Evolutionary conservation across 257 asterid species (phyloP).

Genomic region (Craterostigma plantagineum): DNA sequence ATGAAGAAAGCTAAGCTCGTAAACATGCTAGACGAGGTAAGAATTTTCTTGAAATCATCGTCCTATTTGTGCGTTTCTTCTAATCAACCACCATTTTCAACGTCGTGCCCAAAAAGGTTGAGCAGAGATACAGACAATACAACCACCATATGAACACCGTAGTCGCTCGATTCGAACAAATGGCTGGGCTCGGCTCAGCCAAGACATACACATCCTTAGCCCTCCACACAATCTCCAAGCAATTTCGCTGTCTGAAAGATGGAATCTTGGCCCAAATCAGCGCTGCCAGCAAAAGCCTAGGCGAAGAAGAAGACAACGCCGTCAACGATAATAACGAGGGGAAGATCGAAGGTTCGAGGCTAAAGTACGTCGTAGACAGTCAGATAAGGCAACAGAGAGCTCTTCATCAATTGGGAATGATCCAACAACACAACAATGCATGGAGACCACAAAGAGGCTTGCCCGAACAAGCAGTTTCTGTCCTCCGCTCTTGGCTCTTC

Average conservation of each 20-base stretch:
- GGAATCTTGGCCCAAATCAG: constrained; percentile 71
- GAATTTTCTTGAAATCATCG: too few relatives aligned
- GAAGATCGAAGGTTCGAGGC: constrained; percentile 18
- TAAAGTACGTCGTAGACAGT: constrained; percentile 8
- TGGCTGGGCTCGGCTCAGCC: constrained; percentile 72
- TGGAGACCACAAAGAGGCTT: constrained; percentile 99
- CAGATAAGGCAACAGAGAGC: constrained; percentile 26
- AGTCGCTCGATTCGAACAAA: constrained; percentile 70
- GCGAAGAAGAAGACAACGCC: constrained; percentile 9
- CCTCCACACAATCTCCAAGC: constrained; percentile 57
- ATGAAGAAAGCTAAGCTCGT: too few relatives aligned
- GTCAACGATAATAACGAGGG: constrained; percentile 13
- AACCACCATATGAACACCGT: constrained; percentile 85
- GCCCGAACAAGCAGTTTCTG: constrained; percentile 89
- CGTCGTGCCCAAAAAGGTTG: constrained; percentile 28
- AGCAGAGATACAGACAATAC: constrained; percentile 69
- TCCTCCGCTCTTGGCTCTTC: constrained; percentile 84
- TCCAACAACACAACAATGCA: constrained; percentile 58
- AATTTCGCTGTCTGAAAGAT: constrained; percentile 47
- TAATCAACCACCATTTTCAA: too few relatives aligned
- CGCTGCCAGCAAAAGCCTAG: constrained; percentile 34
- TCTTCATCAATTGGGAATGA: constrained; percentile 23
- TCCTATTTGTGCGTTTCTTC: too few relatives aligned
- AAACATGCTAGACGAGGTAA: too few relatives aligned
- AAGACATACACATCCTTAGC: constrained; percentile 78